Evolutionary conservation across 75 land plant species (phyloP).

Genomic region (Pinus albicaulis): DNA sequence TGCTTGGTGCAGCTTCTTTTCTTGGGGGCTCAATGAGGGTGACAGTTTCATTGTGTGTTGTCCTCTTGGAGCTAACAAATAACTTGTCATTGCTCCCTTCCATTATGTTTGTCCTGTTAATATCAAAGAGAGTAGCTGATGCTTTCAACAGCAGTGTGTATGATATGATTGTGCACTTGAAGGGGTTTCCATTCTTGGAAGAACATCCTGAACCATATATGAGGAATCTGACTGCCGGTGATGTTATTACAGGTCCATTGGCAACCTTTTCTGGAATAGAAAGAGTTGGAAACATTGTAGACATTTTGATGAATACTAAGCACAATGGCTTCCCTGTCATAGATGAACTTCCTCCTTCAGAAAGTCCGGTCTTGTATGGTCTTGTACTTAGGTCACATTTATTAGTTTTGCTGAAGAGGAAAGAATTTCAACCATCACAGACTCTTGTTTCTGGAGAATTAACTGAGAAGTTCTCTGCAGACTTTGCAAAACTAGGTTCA

Average conservation of each 20-base stretch:
- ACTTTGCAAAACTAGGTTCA: conserved; percentile 56
- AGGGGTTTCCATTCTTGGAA: conserved; percentile 76
- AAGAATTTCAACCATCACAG: conserved; percentile 41
- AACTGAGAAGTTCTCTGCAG: conserved; percentile 32
- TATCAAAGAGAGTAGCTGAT: conserved; percentile 79
- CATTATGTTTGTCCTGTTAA: conserved; percentile 72
- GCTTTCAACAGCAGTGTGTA: conserved; percentile 65
- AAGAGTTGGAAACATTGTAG: conserved; percentile 55
- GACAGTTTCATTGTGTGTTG: conserved; percentile 90
- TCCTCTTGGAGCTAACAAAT: conserved; percentile 83
- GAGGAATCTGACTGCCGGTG: conserved; percentile 67
- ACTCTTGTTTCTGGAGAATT: conserved; percentile 30
- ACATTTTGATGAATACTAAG: conserved; percentile 51
- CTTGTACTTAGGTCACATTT: conserved; percentile 72
- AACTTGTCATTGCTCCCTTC: conserved; percentile 69
- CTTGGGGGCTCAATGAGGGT: conserved; percentile 89
- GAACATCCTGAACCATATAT: conserved; percentile 72
- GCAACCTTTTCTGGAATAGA: conserved; percentile 37
- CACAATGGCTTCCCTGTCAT: conserved; percentile 90
- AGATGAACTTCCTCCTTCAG: conserved; percentile 25
- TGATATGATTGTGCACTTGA: conserved; percentile 59
- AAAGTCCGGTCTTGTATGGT: conserved; percentile 57
- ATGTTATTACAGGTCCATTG: conserved; percentile 43
- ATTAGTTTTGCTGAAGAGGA: conserved; percentile 55
- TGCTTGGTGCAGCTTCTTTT: conserved; percentile 78